Percentiles rank a stretch among this genome's conserved stretches.
phyloP scores from a whole-genome alignment of 371 early-diverging fungal genomes.

The Zychaea mexicana region DNA sequence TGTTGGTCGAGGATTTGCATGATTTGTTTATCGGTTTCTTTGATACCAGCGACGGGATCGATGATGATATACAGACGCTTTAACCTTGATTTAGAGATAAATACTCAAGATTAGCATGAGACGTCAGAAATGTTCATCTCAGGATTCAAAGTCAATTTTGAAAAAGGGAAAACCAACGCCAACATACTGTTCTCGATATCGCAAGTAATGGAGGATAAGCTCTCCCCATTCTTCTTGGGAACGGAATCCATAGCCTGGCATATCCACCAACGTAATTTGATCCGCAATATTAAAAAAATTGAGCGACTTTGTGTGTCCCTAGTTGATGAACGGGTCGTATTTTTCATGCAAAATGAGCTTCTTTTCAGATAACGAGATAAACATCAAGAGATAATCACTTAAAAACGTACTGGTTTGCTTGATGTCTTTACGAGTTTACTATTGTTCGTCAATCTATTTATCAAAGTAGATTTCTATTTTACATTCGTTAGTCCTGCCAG shows the following conservation, averaged over 20 bases:
- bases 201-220: slow-evolving; percentile 65
- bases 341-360: neutral
- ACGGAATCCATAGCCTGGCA: slow-evolving; percentile 82
- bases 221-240: slow-evolving; percentile 77
- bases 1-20: slow-evolving; percentile 60
- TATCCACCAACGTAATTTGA: slow-evolving; percentile 71
- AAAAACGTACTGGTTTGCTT: slow-evolving; percentile 72
- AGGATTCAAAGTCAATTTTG: neutral
- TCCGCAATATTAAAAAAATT: slow-evolving; percentile 70
- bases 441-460: slow-evolving; percentile 65
- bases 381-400: neutral
- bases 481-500: neutral
- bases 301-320: slow-evolving; percentile 75
- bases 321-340: neutral
- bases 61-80: slow-evolving; percentile 66
- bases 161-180: neutral
- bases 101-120: too few species aligned
- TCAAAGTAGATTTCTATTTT: slow-evolving; percentile 68
- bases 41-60: slow-evolving; percentile 72
- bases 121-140: too few species aligned
- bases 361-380: neutral
- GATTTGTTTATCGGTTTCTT: slow-evolving; percentile 62
- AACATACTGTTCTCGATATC: slow-evolving; percentile 58
- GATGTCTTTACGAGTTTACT: slow-evolving; percentile 72
- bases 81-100: slow-evolving; percentile 48